phyloP scores from a whole-genome alignment of 257 asterid species.

The Solanum ossicruentum region DNA sequence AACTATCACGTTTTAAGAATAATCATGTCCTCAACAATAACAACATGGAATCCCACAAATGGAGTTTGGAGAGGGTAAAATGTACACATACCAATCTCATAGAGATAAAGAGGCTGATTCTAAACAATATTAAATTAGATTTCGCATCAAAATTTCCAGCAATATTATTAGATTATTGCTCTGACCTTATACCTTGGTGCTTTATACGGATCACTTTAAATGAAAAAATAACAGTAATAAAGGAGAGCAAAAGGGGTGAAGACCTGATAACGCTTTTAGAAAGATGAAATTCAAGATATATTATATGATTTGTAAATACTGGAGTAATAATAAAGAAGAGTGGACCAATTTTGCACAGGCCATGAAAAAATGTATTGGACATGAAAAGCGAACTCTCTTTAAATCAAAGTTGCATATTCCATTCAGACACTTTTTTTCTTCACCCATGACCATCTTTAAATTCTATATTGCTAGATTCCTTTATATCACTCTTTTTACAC shows the following conservation, averaged over 20 bases:
- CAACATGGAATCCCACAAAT: no score
- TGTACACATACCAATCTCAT: no score
- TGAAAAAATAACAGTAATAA: background rate
- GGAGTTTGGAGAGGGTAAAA: no score
- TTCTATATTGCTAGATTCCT: constrained; percentile 9
- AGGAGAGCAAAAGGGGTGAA: background rate
- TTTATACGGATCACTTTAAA: background rate
- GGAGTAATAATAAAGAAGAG: background rate
- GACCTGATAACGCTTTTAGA: background rate
- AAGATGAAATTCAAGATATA: background rate
- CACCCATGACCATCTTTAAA: background rate
- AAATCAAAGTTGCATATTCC: constrained; percentile 2
- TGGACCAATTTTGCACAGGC: constrained; percentile 13
- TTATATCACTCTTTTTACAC: background rate
- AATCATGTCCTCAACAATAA: background rate
- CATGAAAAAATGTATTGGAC: constrained; percentile 29
- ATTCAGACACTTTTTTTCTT: background rate
- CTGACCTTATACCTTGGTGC: background rate
- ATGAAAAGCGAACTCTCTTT: constrained; percentile 10
- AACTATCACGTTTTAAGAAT: no score
- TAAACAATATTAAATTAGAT: background rate
- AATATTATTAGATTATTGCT: background rate
- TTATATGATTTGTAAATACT: constrained; percentile 7
- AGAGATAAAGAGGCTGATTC: no score
- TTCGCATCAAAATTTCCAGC: background rate